phyloP scores from a whole-genome alignment of 2,329 filamentous ascomycete species.

The Cryphonectria naterciae region DNA sequence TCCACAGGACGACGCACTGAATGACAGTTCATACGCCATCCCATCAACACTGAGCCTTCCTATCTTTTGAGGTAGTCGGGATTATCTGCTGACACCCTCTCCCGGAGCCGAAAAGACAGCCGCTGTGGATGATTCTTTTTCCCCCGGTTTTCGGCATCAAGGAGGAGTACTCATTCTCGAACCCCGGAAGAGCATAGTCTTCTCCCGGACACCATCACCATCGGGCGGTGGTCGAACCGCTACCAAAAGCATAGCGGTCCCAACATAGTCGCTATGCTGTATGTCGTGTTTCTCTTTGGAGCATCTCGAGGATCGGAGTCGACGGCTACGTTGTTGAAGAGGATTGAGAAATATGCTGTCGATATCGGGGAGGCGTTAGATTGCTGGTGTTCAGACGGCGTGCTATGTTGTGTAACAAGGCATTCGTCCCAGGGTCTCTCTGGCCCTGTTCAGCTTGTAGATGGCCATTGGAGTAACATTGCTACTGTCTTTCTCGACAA shows the following conservation, averaged over 20 bases:
- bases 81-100: background rate
- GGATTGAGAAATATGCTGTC: background rate
- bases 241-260: background rate
- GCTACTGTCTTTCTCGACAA: background rate
- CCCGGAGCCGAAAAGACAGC: background rate
- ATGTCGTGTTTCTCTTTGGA: background rate
- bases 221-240: background rate
- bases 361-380: background rate
- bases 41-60: background rate
- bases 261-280: background rate
- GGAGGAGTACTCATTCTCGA: background rate
- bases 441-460: background rate
- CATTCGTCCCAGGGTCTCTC: background rate
- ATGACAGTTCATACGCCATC: background rate
- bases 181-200: background rate
- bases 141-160: no score
- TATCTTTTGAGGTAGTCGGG: background rate
- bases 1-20: no score
- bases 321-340: background rate
- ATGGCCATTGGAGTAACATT: background rate
- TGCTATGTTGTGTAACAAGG: background rate
- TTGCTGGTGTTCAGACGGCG: background rate
- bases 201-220: background rate
- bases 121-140: background rate
- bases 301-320: background rate